Base-by-base conservation (phyloP, 2,329 filamentous ascomycete genomes). In the Sclerotinia glacialis region DNA sequence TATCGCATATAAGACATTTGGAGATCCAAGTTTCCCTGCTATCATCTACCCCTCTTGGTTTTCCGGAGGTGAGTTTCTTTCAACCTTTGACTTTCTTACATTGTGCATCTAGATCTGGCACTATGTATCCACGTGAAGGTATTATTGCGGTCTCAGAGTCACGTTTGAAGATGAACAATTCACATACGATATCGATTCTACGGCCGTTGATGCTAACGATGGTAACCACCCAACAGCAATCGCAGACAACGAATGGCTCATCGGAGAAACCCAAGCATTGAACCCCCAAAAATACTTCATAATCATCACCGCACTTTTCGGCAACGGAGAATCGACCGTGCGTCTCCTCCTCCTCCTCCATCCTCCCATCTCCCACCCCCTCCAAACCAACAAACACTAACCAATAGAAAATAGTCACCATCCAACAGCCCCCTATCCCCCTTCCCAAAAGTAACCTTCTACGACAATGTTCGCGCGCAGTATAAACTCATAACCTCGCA, bases 31-130 rank as follows among this genome's bases (percentile, higher is more conserved):
- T 0, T 80, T 79, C 7, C 89, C 90, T 9, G 86, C 86, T 2
- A 85, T 93, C 67, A 83, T 93, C 68, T 93, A 93, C 73, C 91
- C 90, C 2, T 87, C 87, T 2, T 93, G 90, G 90, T 93, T 88
- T 75, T 88, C 86, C 21, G 87, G 87, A 67, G 71, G 82, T 85
- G 75, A 61, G 81, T 77, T 47, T 28, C 12, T 37, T 37, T 37
- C 9, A 12, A 12, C 34, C 34, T 37, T 37, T 12, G 34, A 37
- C 4, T 37, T 31, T 37, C 11, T 5, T 40, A 16, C 16, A 40
- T 0, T 16, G 12, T 40, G 14, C 37, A 40, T 40, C 12, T n/a
- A 21, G 16, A 31, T 14, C 11, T 16, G 11, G 18, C 0, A 11
- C 28, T 18, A 53, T 14, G 1, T 44, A 42, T 21, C 6, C 9